phyloP scores from a whole-genome alignment of 345 rosid genomes.

The Citrus australasica region DNA sequence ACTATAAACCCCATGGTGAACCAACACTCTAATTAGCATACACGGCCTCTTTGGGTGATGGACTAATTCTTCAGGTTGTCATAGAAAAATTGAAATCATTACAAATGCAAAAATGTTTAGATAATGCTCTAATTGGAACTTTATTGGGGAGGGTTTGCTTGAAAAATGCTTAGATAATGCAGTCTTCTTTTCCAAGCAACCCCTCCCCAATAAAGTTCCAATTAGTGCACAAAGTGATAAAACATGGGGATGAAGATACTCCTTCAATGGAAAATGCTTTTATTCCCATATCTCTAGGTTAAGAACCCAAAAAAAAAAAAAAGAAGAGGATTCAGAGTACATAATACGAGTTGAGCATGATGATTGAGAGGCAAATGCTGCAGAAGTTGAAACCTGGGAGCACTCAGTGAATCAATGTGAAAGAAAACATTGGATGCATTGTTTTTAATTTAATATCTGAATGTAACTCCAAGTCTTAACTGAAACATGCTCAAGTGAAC shows the following conservation, averaged over 20 bases:
- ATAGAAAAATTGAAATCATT: background rate
- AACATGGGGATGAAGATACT: background rate
- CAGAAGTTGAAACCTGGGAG: background rate
- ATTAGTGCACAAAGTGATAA: background rate
- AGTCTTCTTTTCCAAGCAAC: background rate
- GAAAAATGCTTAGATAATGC: background rate
- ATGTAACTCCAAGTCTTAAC: background rate
- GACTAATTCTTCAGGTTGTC: background rate
- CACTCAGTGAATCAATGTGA: too few relatives aligned
- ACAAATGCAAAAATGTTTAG: too few relatives aligned
- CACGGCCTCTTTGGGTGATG: too few relatives aligned
- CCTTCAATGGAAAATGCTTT: background rate
- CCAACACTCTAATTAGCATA: too few relatives aligned
- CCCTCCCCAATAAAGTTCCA: background rate
- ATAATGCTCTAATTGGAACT: background rate
- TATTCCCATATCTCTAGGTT: background rate
- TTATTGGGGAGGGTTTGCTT: too few relatives aligned
- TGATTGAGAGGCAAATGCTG: background rate
- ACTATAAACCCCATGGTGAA: too few relatives aligned
- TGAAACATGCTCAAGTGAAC: background rate
- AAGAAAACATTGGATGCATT: background rate
- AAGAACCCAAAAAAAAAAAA: background rate
- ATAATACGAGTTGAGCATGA: background rate
- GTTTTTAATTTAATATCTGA: background rate
- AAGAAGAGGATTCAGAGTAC: background rate